phyloP scores from a whole-genome alignment of 768 basidiomycete genomes.

The Suillus decipiens region DNA sequence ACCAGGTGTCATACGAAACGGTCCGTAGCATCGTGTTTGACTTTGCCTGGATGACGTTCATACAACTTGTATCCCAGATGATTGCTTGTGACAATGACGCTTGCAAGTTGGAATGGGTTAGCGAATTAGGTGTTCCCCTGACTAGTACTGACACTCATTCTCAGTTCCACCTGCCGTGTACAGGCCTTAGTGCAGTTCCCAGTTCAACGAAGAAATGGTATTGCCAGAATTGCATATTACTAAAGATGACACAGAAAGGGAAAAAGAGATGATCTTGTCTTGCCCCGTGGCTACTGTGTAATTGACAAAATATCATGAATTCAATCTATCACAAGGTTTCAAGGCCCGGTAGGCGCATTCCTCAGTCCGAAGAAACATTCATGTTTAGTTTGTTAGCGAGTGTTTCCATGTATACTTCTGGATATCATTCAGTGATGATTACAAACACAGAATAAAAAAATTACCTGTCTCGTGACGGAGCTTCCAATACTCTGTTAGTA shows the following conservation, averaged over 20 bases:
- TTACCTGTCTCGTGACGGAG: conserved; percentile 76
- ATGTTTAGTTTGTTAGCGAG: conserved; percentile 79
- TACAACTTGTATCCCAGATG: conserved; percentile 53
- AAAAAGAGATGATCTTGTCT: conserved; percentile 25
- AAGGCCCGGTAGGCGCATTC: background rate
- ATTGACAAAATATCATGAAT: background rate
- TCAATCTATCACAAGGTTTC: background rate
- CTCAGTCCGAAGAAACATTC: conserved; percentile 37
- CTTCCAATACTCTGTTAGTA: conserved; percentile 83
- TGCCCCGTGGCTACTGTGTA: background rate
- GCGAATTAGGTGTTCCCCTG: conserved; percentile 27
- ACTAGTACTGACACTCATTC: conserved; percentile 5
- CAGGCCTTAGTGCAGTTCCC: conserved; percentile 58
- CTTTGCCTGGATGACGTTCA: conserved; percentile 15
- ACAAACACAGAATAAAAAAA: conserved; percentile 13
- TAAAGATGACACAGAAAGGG: conserved; percentile 38
- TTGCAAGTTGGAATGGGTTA: conserved; percentile 83
- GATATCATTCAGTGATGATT: conserved; percentile 9
- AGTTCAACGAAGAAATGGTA: conserved; percentile 65
- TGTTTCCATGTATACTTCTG: conserved; percentile 88
- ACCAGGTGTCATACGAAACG: conserved; percentile 78
- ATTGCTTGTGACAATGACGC: conserved; percentile 77
- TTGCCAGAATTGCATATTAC: conserved; percentile 60
- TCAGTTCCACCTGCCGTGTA: conserved; percentile 76
- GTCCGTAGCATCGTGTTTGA: conserved; percentile 40